These are phyloP conservation scores for Oxytropis ochrocephala DNA, from an alignment of 306 rosid genomes.

Conservation along the genomic window DNA sequence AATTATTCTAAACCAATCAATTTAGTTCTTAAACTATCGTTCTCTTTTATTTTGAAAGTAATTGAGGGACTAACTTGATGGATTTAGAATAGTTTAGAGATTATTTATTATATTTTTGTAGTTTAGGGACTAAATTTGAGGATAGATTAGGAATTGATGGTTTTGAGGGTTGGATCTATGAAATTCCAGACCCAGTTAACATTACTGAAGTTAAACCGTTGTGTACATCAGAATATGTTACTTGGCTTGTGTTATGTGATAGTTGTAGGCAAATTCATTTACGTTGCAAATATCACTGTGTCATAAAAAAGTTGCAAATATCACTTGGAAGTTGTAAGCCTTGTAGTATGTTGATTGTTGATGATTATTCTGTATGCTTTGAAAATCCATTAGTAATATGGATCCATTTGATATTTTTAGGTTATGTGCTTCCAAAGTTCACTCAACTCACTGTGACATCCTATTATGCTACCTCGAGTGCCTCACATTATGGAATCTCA, in stretches of 20 bases:
- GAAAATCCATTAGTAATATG: neutral
- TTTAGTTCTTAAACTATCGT: too few relatives aligned
- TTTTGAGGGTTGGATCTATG: neutral
- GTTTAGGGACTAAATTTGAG: too few relatives aligned
- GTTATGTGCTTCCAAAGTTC: conserved; percentile 78
- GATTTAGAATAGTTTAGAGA: too few relatives aligned
- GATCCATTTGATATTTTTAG: conserved; percentile 34
- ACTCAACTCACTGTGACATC: conserved; percentile 79
- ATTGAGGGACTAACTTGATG: too few relatives aligned
- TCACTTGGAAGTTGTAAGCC: neutral
- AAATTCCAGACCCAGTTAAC: neutral
- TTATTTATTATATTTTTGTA: too few relatives aligned
- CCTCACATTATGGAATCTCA: conserved; percentile 86
- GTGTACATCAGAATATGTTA: neutral
- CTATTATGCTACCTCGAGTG: conserved; percentile 84
- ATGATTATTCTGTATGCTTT: neutral
- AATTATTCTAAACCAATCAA: too few relatives aligned
- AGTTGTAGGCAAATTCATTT: neutral
- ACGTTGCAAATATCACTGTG: neutral
- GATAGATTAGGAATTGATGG: too few relatives aligned
- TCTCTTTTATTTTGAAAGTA: too few relatives aligned
- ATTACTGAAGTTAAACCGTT: neutral
- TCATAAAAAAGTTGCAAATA: too few relatives aligned
- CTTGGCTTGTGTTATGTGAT: conserved; percentile 1
- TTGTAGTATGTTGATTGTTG: conserved; percentile 1